phyloP scores from a whole-genome alignment of 805 yeast species.

The Schizosaccharomyces lindneri region DNA sequence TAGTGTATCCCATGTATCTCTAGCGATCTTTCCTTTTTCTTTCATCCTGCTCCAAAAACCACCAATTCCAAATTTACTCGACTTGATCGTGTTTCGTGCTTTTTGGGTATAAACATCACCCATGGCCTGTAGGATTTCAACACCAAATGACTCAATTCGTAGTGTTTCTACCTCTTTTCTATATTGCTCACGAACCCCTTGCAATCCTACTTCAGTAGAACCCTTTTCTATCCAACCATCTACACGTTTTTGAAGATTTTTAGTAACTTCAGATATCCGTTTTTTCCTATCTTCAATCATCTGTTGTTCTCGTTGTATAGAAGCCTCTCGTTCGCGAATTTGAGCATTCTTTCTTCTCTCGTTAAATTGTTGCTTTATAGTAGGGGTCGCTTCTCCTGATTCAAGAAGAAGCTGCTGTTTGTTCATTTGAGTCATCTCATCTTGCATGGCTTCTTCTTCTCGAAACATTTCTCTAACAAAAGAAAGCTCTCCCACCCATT shows the following conservation, averaged over 20 bases:
- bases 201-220: constrained; percentile 34
- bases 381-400: constrained; percentile 9
- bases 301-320: constrained; percentile 18
- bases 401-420: constrained; percentile 2
- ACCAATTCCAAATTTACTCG: constrained; percentile 66
- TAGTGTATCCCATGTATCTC: constrained; percentile 60
- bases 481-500: constrained; percentile 42
- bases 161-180: constrained; percentile 67
- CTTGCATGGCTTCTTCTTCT: background rate
- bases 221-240: constrained; percentile 36
- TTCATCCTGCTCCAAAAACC: constrained; percentile 60
- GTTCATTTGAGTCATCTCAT: background rate
- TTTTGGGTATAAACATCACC: constrained; percentile 57
- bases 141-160: constrained; percentile 86
- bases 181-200: constrained; percentile 37
- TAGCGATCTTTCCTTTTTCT: constrained; percentile 61
- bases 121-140: constrained; percentile 55
- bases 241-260: constrained; percentile 31
- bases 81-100: constrained; percentile 43
- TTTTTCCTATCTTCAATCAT: constrained; percentile 34
- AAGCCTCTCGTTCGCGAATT: constrained; percentile 14
- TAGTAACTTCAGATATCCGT: constrained; percentile 34
- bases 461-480: background rate
- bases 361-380: constrained; percentile 7
- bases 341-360: constrained; percentile 5